These are phyloP conservation scores for Phytophthora boehmeriae DNA, from an alignment of 352 stramenopile genomes.

Conservation along the genomic window DNA sequence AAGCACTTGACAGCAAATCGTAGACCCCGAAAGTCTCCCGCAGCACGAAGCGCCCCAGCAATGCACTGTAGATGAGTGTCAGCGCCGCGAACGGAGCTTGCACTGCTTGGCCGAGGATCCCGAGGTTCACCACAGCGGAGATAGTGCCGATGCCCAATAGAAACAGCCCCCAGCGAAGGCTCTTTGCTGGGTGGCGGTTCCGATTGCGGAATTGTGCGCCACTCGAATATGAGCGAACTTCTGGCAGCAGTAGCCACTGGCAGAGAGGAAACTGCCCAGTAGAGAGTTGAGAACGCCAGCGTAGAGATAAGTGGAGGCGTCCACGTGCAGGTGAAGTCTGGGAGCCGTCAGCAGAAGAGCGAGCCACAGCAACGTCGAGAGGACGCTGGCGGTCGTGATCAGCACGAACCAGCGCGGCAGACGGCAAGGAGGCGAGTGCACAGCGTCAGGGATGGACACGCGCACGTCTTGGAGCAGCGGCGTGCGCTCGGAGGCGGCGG, in stretches of 20 bases:
- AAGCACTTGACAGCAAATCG: slow-evolving; percentile 60
- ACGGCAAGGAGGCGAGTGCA: slow-evolving; percentile 12
- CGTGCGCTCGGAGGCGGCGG: slow-evolving; percentile 36
- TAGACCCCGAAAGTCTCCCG: slow-evolving; percentile 53
- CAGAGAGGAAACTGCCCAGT: slow-evolving; percentile 75
- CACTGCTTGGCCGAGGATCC: slow-evolving; percentile 76
- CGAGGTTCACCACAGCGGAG: slow-evolving; percentile 74
- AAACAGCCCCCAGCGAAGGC: slow-evolving; percentile 63
- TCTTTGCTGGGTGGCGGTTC: slow-evolving; percentile 66
- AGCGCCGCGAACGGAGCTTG: slow-evolving; percentile 82
- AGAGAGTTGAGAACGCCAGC: slow-evolving; percentile 77
- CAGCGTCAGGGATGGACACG: neutral
- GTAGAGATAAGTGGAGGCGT: slow-evolving; percentile 55
- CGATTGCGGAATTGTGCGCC: slow-evolving; percentile 49
- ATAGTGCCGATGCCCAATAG: slow-evolving; percentile 69
- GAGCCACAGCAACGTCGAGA: slow-evolving; percentile 56
- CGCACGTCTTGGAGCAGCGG: slow-evolving; percentile 30
- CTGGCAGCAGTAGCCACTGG: slow-evolving; percentile 83
- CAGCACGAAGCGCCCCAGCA: slow-evolving; percentile 71
- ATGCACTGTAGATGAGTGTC: slow-evolving; percentile 79
- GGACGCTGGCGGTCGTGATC: slow-evolving; percentile 44
- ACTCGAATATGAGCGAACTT: slow-evolving; percentile 74
- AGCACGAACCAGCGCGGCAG: slow-evolving; percentile 67
- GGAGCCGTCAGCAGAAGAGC: slow-evolving; percentile 48
- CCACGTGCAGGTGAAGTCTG: slow-evolving; percentile 34